A percentile compares a stretch with the other conserved stretches of the same genome.
These are phyloP conservation scores for Rhodofomes roseus DNA, from an alignment of 1,284 basidiomycete genomes.

Conservation along the genomic window DNA sequence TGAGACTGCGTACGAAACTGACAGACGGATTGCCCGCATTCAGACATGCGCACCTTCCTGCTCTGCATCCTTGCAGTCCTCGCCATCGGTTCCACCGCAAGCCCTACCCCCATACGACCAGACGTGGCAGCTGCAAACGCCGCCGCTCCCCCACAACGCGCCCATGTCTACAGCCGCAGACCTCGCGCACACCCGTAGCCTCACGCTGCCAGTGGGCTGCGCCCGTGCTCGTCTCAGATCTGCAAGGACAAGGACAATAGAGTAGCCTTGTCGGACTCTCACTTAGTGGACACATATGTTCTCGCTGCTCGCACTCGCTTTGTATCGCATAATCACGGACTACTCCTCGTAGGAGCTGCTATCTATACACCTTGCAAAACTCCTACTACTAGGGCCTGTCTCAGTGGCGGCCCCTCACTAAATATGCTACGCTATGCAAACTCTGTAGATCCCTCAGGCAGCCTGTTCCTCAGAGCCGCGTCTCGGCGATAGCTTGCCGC, in stretches of 20 bases:
- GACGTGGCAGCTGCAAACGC: neutral
- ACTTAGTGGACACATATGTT: neutral
- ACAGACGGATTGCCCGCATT: neutral
- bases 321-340: neutral
- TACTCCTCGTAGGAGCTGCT: neutral
- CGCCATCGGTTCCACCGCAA: conserved; percentile 3
- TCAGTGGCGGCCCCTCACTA: neutral
- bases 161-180: conserved; percentile 7
- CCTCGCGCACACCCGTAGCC: conserved; percentile 8
- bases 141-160: neutral
- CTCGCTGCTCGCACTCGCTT: neutral
- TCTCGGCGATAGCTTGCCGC: too few species aligned
- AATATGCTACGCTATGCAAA: neutral
- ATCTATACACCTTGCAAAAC: neutral
- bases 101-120: conserved; percentile 1
- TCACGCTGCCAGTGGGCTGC: neutral
- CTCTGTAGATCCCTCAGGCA: too few species aligned
- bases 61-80: conserved; percentile 6
- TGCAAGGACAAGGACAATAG: neutral
- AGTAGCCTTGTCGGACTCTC: neutral
- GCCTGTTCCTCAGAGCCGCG: too few species aligned
- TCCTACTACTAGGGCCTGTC: too few species aligned
- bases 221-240: too few species aligned
- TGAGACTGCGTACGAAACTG: neutral
- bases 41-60: conserved; percentile 3